These are phyloP conservation scores for Pseudodiploospora longispora DNA, from an alignment of 2,329 filamentous ascomycete species.

Conservation along the genomic window DNA sequence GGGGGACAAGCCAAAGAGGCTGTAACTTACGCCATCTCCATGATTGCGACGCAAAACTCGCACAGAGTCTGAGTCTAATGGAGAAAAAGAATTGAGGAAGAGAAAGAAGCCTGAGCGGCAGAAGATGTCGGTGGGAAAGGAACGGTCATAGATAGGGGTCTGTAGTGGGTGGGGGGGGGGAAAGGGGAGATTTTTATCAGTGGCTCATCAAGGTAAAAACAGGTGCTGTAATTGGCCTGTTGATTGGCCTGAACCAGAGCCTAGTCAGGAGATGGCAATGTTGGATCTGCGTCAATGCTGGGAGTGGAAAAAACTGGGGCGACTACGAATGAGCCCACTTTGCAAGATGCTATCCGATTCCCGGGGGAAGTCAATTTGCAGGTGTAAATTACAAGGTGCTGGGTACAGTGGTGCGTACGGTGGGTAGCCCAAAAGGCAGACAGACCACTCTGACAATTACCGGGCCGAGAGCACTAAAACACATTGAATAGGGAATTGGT, in stretches of 20 bases:
- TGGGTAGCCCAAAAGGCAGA: too few relatives aligned
- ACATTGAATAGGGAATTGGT: too few relatives aligned
- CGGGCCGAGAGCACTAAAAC: too few relatives aligned
- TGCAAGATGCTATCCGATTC: constrained; percentile 4
- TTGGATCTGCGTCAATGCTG: constrained; percentile 1
- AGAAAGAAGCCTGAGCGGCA: not conserved
- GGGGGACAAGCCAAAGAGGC: constrained; percentile 8
- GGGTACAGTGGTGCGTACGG: too few relatives aligned
- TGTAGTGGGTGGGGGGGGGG: constrained; percentile 3
- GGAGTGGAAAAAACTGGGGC: constrained; percentile 1
- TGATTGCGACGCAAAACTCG: constrained; percentile 13
- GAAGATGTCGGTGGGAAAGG: constrained; percentile 6
- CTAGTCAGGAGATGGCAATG: constrained; percentile 13
- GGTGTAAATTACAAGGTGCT: too few relatives aligned
- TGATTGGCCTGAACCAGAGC: not conserved
- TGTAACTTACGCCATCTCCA: constrained; percentile 26
- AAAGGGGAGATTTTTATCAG: constrained; percentile 11
- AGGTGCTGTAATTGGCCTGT: constrained; percentile 6
- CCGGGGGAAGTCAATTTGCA: not conserved
- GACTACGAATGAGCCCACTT: constrained; percentile 5
- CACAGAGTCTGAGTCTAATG: not conserved
- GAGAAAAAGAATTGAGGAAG: not conserved
- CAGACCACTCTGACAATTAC: too few relatives aligned
- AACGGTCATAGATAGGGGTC: constrained; percentile 5
- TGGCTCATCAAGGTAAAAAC: not conserved